These are phyloP conservation scores for Funneliformis caledonium DNA, from an alignment of 371 early-diverging fungal genomes.

Conservation along the genomic window DNA sequence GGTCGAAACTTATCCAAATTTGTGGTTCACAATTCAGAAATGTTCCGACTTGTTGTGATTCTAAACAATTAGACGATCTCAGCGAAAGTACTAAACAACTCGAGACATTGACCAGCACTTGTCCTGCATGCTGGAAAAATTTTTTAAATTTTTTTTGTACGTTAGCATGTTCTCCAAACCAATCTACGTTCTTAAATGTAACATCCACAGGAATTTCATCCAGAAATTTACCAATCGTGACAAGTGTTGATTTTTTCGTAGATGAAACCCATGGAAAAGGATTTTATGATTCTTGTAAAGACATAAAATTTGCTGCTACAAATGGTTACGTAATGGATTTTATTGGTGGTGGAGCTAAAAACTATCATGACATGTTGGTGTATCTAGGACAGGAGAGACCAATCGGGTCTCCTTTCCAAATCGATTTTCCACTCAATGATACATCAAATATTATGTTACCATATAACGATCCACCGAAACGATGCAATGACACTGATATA, in stretches of 20 bases:
- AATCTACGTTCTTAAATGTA: constrained; percentile 73
- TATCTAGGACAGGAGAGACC: constrained; percentile 70
- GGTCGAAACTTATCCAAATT: constrained; percentile 56
- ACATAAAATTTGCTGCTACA: constrained; percentile 71
- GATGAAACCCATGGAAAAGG: constrained; percentile 62
- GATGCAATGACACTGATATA: constrained; percentile 65
- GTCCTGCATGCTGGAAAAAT: constrained; percentile 82
- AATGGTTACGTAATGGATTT: constrained; percentile 78
- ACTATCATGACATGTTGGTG: constrained; percentile 67
- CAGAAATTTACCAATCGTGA: constrained; percentile 52
- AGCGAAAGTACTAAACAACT: constrained; percentile 60
- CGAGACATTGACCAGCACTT: constrained; percentile 63
- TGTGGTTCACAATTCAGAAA: constrained; percentile 64
- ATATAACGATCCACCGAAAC: constrained; percentile 53
- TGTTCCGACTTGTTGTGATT: constrained; percentile 67
- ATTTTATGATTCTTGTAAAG: constrained; percentile 77
- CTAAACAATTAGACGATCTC: constrained; percentile 59
- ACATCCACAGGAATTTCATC: constrained; percentile 49
- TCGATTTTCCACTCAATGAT: constrained; percentile 60
- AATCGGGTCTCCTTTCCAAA: constrained; percentile 75
- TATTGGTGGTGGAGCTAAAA: constrained; percentile 75
- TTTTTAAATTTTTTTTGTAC: constrained; percentile 74
- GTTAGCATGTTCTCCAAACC: constrained; percentile 74
- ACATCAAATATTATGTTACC: constrained; percentile 45
- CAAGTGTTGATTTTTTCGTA: constrained; percentile 64